Conservation (phyloP, 139 green algal genomes). For the Prasinococcaceae sp. region DNA sequence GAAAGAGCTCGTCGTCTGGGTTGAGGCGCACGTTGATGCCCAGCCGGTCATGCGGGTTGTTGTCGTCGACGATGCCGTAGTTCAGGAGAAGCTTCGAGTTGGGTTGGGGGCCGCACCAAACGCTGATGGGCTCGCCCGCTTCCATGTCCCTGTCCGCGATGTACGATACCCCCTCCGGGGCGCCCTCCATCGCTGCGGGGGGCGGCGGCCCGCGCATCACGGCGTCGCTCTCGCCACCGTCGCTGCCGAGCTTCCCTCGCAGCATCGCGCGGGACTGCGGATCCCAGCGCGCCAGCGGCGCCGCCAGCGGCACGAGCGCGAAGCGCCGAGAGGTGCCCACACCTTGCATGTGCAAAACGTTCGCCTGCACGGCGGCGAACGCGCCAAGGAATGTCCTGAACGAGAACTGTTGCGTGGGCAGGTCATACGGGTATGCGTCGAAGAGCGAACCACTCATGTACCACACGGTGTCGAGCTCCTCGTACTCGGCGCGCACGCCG, state of each 20-base stretch:
- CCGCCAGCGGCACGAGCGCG: conserved; percentile 82
- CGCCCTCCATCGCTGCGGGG: too few species aligned
- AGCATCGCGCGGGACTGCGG: conserved; percentile 64
- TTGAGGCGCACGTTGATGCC: too few species aligned
- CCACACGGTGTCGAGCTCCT: conserved; percentile 84
- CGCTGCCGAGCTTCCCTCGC: too few species aligned
- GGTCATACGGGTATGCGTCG: conserved; percentile 60
- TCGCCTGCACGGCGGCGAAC: conserved; percentile 78
- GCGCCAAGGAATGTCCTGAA: conserved; percentile 72
- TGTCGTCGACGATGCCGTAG: conserved; percentile 34
- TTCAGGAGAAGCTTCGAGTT: conserved; percentile 67
- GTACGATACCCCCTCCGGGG: too few species aligned
- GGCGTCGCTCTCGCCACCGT: too few species aligned
- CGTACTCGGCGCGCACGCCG: conserved; percentile 66
- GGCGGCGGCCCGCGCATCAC: too few species aligned
- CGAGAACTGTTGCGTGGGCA: conserved; percentile 77
- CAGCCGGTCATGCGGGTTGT: conserved; percentile 29
- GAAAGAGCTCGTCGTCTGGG: too few species aligned
- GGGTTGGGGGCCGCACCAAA: conserved; percentile 89
- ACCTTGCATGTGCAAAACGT: conserved; percentile 76
- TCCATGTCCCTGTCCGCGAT: too few species aligned
- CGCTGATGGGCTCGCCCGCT: conserved; percentile 52
- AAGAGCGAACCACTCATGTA: conserved; percentile 39
- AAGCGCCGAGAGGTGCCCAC: conserved; percentile 43
- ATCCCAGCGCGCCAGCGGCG: conserved; percentile 67